These are phyloP conservation scores for Acacia concinna DNA, from an alignment of 331 rosid species.

Conservation along the genomic window DNA sequence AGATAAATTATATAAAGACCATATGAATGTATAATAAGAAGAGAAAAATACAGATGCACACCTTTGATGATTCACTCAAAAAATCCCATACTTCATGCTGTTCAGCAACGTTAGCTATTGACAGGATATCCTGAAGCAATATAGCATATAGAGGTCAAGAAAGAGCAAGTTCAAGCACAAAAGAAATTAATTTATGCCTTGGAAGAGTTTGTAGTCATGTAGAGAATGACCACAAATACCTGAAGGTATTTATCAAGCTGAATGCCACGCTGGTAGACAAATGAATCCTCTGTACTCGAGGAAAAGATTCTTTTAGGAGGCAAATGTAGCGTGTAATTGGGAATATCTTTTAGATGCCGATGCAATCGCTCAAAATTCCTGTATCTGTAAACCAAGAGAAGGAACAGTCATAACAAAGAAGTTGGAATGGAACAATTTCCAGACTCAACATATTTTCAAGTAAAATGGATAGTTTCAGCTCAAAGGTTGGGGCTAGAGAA, in stretches of 20 bases:
- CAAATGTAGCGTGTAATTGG: constrained; percentile 80
- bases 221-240: constrained; percentile 43
- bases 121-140: constrained; percentile 71
- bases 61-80: constrained; percentile 90
- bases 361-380: constrained; percentile 97
- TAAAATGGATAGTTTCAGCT: background rate
- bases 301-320: constrained; percentile 99
- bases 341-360: constrained; percentile 89
- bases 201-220: background rate
- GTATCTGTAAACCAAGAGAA: constrained; percentile 58
- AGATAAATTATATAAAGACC: constrained; percentile 12
- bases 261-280: constrained; percentile 95
- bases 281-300: constrained; percentile 95
- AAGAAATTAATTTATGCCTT: constrained; percentile 14
- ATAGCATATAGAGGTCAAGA: constrained; percentile 17
- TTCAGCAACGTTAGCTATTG: constrained; percentile 95
- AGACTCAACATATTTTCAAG: constrained; percentile 8
- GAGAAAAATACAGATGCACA: constrained; percentile 33
- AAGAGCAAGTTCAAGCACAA: background rate
- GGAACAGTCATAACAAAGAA: constrained; percentile 5
- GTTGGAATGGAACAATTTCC: constrained; percentile 15
- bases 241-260: constrained; percentile 91
- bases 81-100: constrained; percentile 99
- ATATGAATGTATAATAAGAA: constrained; percentile 10
- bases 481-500: background rate